Percentiles rank a stretch among this genome's conserved stretches.
Conservation (phyloP, 106 monocot genomes). For the Dendrobium chrysotoxum region DNA sequence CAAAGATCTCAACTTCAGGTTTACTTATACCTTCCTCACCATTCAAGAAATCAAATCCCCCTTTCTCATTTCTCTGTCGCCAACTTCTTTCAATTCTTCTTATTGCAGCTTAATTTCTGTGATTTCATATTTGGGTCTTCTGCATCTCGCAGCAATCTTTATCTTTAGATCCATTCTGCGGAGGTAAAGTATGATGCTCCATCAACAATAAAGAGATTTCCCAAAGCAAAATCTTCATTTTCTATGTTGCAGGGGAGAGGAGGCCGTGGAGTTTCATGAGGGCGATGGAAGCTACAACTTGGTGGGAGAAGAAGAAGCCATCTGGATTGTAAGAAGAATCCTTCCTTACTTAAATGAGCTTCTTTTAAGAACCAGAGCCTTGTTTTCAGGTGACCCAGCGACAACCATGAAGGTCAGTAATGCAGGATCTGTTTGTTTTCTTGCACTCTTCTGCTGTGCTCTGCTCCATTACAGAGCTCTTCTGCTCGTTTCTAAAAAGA, state of each 20-base stretch:
- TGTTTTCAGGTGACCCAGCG: slow-evolving; percentile 86
- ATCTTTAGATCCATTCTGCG: slow-evolving; percentile 61
- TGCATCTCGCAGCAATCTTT: slow-evolving; percentile 71
- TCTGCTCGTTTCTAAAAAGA: not conserved
- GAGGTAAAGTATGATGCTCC: slow-evolving; percentile 33
- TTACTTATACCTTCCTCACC: not conserved
- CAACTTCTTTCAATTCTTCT: not conserved
- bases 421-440: not conserved
- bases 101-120: slow-evolving; percentile 71
- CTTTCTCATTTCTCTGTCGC: not conserved
- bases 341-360: slow-evolving; percentile 87
- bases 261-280: slow-evolving; percentile 16
- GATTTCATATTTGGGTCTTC: slow-evolving; percentile 67
- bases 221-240: not conserved
- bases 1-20: slow-evolving; percentile 50
- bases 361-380: slow-evolving; percentile 53
- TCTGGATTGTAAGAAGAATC: slow-evolving; percentile 43
- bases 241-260: slow-evolving; percentile 24
- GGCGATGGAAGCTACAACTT: slow-evolving; percentile 19
- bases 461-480: not conserved
- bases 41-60: no score
- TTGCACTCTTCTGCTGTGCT: not conserved
- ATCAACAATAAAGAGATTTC: not conserved
- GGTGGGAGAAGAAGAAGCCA: slow-evolving; percentile 88
- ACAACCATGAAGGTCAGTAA: slow-evolving; percentile 88